Percentiles rank a stretch among this genome's conserved stretches.
phyloP scores from a whole-genome alignment of 768 basidiomycete species.

The Clitopilus passeckerianus region DNA sequence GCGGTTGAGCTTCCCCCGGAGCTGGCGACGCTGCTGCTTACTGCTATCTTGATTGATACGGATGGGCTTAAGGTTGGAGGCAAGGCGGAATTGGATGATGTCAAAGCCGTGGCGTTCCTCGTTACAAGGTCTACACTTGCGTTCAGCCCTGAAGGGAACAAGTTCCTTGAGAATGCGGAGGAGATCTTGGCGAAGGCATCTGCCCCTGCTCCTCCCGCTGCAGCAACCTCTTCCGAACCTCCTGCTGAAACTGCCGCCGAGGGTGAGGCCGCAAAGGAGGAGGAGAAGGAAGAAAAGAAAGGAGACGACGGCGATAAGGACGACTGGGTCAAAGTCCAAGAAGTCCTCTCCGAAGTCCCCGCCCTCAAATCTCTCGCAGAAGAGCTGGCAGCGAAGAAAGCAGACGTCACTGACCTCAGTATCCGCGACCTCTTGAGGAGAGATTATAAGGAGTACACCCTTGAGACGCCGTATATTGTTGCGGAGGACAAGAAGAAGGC shows the following conservation, averaged over 20 bases:
- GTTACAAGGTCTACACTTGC: slow-evolving; percentile 48
- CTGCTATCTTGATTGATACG: slow-evolving; percentile 85
- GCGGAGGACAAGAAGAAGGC: slow-evolving; percentile 26
- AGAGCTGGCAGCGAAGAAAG: slow-evolving; percentile 54
- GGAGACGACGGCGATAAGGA: not conserved
- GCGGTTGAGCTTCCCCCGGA: slow-evolving; percentile 42
- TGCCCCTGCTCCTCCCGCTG: slow-evolving; percentile 16
- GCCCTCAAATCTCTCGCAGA: slow-evolving; percentile 45
- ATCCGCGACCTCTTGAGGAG: slow-evolving; percentile 79
- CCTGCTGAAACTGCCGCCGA: not conserved
- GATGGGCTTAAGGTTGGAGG: slow-evolving; percentile 70
- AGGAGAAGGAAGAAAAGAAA: not conserved
- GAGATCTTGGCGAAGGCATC: not conserved
- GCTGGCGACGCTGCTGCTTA: slow-evolving; percentile 75
- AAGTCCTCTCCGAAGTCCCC: slow-evolving; percentile 29
- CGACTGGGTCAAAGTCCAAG: slow-evolving; percentile 11
- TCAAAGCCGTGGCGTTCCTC: slow-evolving; percentile 59
- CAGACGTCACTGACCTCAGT: slow-evolving; percentile 58
- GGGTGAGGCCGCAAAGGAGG: not conserved
- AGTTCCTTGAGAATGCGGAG: not conserved
- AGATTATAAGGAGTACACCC: slow-evolving; percentile 91
- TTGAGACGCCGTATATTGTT: slow-evolving; percentile 43
- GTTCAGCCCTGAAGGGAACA: slow-evolving; percentile 4
- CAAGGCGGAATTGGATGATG: slow-evolving; percentile 68
- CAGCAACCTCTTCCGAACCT: slow-evolving; percentile 3